Percentiles rank a stretch among this genome's conserved stretches.
These are phyloP conservation scores for Wallacemonas collosoma DNA, from an alignment of 208 protist genomes.

Conservation along the genomic window DNA sequence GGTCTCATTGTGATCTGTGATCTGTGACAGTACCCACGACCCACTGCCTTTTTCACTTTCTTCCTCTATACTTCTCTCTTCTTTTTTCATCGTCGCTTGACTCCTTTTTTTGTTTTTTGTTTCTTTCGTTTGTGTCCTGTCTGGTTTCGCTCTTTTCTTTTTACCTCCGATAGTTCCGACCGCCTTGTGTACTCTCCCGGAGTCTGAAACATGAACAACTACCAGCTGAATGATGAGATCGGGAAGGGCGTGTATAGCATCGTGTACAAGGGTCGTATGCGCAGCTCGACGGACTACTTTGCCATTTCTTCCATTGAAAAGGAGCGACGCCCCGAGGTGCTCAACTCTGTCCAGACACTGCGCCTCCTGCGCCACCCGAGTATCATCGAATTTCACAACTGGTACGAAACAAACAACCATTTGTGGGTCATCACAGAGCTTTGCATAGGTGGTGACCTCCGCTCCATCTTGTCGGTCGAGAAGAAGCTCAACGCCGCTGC, in stretches of 20 bases:
- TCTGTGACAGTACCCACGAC: too few species aligned
- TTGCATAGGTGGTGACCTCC: conserved; percentile 92
- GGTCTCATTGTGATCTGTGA: too few species aligned
- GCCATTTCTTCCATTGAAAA: conserved; percentile 96
- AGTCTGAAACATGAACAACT: conserved; percentile 88
- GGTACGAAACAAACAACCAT: conserved; percentile 97
- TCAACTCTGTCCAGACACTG: conserved; percentile 87
- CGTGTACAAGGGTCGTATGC: conserved; percentile 94
- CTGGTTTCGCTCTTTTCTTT: conserved; percentile 14
- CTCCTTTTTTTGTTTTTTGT: conserved; percentile 10
- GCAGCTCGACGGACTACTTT: conserved; percentile 92
- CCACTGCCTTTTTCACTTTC: too few species aligned
- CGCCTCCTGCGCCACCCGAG: conserved; percentile 78
- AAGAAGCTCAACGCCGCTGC: conserved; percentile 60
- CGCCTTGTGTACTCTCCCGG: background rate
- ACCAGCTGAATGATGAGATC: conserved; percentile 94
- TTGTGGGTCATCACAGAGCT: conserved; percentile 96
- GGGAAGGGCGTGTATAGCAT: conserved; percentile 81
- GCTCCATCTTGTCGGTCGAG: conserved; percentile 73
- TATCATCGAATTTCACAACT: conserved; percentile 93
- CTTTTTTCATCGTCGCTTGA: background rate
- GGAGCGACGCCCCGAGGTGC: conserved; percentile 74
- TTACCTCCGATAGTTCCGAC: conserved; percentile 2
- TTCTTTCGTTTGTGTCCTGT: conserved; percentile 6
- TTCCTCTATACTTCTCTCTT: too few species aligned